phyloP scores from a whole-genome alignment of 1,284 basidiomycete genomes.

The Mycena sp. region DNA sequence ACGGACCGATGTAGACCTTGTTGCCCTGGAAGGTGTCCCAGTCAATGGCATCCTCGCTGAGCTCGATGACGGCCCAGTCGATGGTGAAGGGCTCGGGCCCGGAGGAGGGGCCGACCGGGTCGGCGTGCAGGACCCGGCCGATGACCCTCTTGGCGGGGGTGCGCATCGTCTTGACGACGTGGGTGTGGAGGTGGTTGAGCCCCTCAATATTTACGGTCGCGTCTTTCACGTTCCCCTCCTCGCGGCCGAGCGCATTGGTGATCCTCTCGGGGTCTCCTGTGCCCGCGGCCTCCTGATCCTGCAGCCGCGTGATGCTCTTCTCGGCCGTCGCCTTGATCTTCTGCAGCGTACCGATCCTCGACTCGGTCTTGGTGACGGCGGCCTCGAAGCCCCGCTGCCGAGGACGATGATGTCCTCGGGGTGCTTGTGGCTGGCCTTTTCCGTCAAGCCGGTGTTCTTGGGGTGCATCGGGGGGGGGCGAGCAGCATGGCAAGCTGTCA shows the following conservation, averaged over 20 bases:
- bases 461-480: conserved; percentile 37
- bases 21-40: conserved; percentile 41
- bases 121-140: conserved; percentile 46
- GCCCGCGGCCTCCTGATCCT: conserved; percentile 36
- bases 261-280: conserved; percentile 30
- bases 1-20: conserved; percentile 43
- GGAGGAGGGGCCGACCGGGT: conserved; percentile 37
- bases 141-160: conserved; percentile 39
- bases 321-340: conserved; percentile 38
- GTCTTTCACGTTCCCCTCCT: conserved; percentile 35
- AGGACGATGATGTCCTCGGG: conserved; percentile 48
- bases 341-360: conserved; percentile 37
- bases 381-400: conserved; percentile 41
- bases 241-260: too few species aligned
- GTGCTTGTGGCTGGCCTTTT: conserved; percentile 35
- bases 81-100: conserved; percentile 31
- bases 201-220: conserved; percentile 37
- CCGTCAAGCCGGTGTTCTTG: conserved; percentile 38
- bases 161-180: conserved; percentile 38
- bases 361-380: conserved; percentile 42
- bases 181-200: conserved; percentile 36
- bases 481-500: conserved; percentile 48
- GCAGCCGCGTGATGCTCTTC: conserved; percentile 34
- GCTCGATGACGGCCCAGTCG: conserved; percentile 43
- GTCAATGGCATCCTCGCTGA: conserved; percentile 38